These are phyloP conservation scores for Diversispora epigaea DNA, from an alignment of 192 early-diverging fungal genomes.

Conservation along the genomic window DNA sequence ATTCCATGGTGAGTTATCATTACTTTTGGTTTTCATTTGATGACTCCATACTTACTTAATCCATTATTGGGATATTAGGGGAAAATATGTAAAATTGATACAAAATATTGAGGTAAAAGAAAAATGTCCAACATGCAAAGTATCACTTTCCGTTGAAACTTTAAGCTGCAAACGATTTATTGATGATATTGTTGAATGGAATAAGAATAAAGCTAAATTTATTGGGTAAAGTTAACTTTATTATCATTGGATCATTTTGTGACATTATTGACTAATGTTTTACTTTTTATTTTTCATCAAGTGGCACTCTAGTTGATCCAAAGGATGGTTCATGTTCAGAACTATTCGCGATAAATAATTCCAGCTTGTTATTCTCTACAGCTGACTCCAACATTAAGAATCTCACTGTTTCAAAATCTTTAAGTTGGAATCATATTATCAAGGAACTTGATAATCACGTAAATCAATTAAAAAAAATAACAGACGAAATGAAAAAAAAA, in stretches of 20 bases:
- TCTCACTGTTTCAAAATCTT: neutral
- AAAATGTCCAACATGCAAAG: neutral
- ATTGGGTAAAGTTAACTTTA: neutral
- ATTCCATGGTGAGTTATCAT: neutral
- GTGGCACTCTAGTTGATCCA: neutral
- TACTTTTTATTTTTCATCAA: neutral
- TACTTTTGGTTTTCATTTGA: neutral
- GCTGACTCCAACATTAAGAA: neutral
- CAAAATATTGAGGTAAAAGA: neutral
- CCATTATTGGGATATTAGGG: neutral
- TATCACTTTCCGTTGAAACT: no score
- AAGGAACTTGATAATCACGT: constrained; percentile 6
- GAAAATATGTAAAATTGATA: neutral
- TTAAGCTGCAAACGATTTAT: no score
- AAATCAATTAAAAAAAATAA: neutral
- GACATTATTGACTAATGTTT: neutral
- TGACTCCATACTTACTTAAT: neutral
- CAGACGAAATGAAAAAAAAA: neutral
- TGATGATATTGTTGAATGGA: no score
- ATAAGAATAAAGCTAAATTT: neutral
- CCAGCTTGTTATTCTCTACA: neutral
- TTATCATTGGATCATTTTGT: neutral
- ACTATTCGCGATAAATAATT: neutral
- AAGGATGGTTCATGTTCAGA: constrained; percentile 11
- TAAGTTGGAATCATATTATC: constrained; percentile 18